These are phyloP conservation scores for Diaporthe vexans DNA, from an alignment of 2,329 filamentous ascomycete genomes.

Conservation along the genomic window DNA sequence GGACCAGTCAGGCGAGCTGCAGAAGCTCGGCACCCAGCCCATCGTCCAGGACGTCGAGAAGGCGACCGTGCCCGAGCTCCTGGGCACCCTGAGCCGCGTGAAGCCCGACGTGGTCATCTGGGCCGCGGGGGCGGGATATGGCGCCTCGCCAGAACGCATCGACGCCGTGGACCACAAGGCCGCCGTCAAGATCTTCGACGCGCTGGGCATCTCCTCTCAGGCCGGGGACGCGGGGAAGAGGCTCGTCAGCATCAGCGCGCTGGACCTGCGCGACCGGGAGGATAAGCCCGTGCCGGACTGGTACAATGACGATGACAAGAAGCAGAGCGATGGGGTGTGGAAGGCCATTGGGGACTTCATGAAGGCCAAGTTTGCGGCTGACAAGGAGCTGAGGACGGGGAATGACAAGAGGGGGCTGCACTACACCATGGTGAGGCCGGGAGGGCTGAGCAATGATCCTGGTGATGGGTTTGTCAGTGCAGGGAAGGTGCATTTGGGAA, in stretches of 20 bases:
- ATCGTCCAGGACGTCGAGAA: constrained; percentile 59
- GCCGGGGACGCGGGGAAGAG: constrained; percentile 54
- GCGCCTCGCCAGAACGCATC: constrained; percentile 55
- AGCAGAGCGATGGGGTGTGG: constrained; percentile 55
- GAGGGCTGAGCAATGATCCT: constrained; percentile 54
- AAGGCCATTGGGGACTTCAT: constrained; percentile 55
- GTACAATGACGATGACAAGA: constrained; percentile 57
- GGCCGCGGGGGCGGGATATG: constrained; percentile 50
- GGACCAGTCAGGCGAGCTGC: constrained; percentile 53
- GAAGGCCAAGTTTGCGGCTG: constrained; percentile 58
- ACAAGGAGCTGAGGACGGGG: constrained; percentile 54
- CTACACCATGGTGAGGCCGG: constrained; percentile 61
- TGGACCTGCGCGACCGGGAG: constrained; percentile 58
- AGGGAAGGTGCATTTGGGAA: constrained; percentile 56
- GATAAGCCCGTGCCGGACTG: constrained; percentile 55
- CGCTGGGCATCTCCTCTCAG: constrained; percentile 52
- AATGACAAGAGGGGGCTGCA: constrained; percentile 55
- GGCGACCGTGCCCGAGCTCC: constrained; percentile 53
- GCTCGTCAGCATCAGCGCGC: constrained; percentile 61
- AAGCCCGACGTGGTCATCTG: constrained; percentile 52
- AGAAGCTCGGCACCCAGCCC: constrained; percentile 56
- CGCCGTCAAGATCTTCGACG: constrained; percentile 61
- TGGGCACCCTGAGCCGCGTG: constrained; percentile 51
- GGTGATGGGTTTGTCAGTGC: constrained; percentile 56
- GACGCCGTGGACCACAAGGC: constrained; percentile 59